Conservation (phyloP, 306 rosid genomes). For the Prunus mira region DNA sequence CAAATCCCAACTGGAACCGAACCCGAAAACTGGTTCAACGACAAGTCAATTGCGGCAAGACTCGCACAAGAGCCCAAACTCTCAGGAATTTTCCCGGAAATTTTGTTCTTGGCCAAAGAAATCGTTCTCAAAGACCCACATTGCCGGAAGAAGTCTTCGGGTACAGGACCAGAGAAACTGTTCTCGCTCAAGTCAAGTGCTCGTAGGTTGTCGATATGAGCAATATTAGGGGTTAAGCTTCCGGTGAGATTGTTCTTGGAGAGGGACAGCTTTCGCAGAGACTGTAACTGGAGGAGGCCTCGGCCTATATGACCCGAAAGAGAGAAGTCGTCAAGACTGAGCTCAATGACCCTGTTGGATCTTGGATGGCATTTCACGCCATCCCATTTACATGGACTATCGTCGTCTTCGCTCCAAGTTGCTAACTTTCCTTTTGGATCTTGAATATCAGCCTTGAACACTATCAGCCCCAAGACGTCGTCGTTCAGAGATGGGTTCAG, state of each 20-base stretch:
- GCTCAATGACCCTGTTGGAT: conserved; percentile 82
- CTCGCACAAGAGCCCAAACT: conserved; percentile 66
- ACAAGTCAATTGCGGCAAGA: conserved; percentile 60
- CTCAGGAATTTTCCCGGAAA: conserved; percentile 66
- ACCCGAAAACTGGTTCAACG: conserved; percentile 73
- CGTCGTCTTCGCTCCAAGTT: conserved; percentile 92
- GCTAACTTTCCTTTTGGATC: conserved; percentile 72
- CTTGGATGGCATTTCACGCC: conserved; percentile 89
- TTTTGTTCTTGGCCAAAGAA: conserved; percentile 63
- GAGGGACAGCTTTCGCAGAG: conserved; percentile 67
- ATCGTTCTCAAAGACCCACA: conserved; percentile 84
- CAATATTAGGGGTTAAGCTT: conserved; percentile 53
- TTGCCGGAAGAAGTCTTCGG: conserved; percentile 78
- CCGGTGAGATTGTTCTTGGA: conserved; percentile 81
- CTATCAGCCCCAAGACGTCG: conserved; percentile 91
- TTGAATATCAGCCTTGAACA: conserved; percentile 83
- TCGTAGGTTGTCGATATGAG: conserved; percentile 63
- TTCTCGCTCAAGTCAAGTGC: conserved; percentile 77
- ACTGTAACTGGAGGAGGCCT: conserved; percentile 70
- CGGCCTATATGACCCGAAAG: conserved; percentile 83
- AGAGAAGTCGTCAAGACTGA: conserved; percentile 71
- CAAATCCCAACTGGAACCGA: conserved; percentile 64
- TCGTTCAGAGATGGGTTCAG: conserved; percentile 86
- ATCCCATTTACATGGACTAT: conserved; percentile 71
- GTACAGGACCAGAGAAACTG: conserved; percentile 59